phyloP scores from a whole-genome alignment of 805 yeast genomes.

The Spencermartinsiella europaea region DNA sequence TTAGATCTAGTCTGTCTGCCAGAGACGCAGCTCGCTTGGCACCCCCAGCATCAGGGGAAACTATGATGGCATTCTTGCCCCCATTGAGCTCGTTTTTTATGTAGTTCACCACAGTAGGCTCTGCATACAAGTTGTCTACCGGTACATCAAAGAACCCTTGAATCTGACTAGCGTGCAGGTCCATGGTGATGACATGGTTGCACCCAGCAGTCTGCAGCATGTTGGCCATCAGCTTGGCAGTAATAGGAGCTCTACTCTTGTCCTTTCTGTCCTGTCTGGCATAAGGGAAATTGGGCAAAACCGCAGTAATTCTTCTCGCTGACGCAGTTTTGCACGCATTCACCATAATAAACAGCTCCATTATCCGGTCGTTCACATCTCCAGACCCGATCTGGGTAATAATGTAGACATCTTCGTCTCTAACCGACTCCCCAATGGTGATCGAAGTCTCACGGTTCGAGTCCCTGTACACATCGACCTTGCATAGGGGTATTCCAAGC shows the following conservation, averaged over 20 bases:
- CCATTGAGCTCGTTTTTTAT: slow-evolving; percentile 58
- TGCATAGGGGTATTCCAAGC: slow-evolving; percentile 62
- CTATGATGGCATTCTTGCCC: slow-evolving; percentile 61
- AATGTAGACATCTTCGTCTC: slow-evolving; percentile 69
- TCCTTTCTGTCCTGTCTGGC: slow-evolving; percentile 98
- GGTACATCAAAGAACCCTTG: slow-evolving; percentile 97
- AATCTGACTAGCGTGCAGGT: slow-evolving; percentile 94
- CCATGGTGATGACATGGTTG: slow-evolving; percentile 95
- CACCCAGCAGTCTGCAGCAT: slow-evolving; percentile 94
- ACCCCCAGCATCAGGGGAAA: slow-evolving; percentile 99
- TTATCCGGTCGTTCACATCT: slow-evolving; percentile 74
- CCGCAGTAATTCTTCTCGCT: slow-evolving; percentile 91
- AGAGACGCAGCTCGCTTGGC: slow-evolving; percentile 95
- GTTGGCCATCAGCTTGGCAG: slow-evolving; percentile 93
- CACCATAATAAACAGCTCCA: slow-evolving; percentile 85
- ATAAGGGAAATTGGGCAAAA: slow-evolving; percentile 93
- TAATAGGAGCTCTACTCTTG: slow-evolving; percentile 92
- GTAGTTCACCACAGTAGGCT: slow-evolving; percentile 83
- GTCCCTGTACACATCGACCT: slow-evolving; percentile 75
- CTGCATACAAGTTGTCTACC: slow-evolving; percentile 94
- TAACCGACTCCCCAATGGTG: slow-evolving; percentile 80
- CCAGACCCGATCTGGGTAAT: slow-evolving; percentile 75
- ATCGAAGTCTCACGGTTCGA: slow-evolving; percentile 84
- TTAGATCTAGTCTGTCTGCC: slow-evolving; percentile 91
- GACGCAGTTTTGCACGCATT: slow-evolving; percentile 95